Base-by-base conservation (phyloP, 106 monocot species). In the Amphibolis antarctica region DNA sequence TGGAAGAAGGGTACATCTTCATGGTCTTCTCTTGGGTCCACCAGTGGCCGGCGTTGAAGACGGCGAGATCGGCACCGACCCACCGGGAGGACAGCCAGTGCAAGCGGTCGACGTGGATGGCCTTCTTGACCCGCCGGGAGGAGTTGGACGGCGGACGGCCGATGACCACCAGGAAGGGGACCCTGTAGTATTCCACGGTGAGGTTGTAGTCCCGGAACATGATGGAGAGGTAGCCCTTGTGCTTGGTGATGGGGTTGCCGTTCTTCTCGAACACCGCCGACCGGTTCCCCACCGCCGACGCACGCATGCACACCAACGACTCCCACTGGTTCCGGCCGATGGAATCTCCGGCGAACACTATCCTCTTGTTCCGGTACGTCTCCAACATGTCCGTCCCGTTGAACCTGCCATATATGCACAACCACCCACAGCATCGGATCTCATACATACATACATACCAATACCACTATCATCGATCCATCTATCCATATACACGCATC, bases 261-360 rank as follows among this genome's bases (percentile, higher is more conserved):
- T 77, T 68, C 30, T 70, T 64, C 66, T 92, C 92, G 46, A 78
- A 92, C 47, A 92, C 57, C 13, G 42, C 27, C 15, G 78, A 87
- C 51, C 64, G 28, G 75, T 84, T 82, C 10, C 10, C 4, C 0
- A 72, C 63, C 1, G 23, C 62, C 11, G 13, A 50, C 0, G 82
- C 68, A 3, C 90, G 77, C 78, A 90, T 90, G 76, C 96, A 98
- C 3, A 98, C 23, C 20, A 98, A 54, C 0, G 96, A 98, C 62
- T 98, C 96, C 96, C 96, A 98, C 46, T 98, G 96, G 63, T 98
- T 98, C 51, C 96, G 53, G 3, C 96, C 96, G 12, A 98, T 84
- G 3, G 96, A 98, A 23, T 98, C 96, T 0, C 96, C 96, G 1
- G 72, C 90, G 44, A 90, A 87, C 0, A 79, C 70, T 11, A 98